Base-by-base conservation (phyloP, 768 basidiomycete genomes). In the Xerocomus spinulosus region DNA sequence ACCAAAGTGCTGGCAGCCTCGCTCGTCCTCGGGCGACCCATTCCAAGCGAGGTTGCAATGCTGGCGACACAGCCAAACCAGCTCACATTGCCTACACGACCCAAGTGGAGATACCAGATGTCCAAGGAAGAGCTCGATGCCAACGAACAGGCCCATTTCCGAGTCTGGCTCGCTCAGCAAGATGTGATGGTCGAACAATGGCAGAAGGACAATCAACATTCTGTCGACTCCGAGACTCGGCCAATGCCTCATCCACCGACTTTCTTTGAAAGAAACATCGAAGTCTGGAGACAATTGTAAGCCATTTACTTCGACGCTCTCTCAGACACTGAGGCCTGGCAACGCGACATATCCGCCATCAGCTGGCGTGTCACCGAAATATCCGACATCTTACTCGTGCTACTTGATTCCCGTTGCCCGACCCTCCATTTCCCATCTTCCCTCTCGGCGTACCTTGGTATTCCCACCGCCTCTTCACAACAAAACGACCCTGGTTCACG, bases 311-410 rank as follows among this genome's bases (percentile, higher is more conserved):
- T 45, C 15, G 28, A 3, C 43, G 30, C 49, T 29, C 26, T 40
- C 42, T 37, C 34, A 20, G 18, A 3, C 23, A 3, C 8, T 9
- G 21, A 24, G 2, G 23, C n/a, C n/a, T n/a, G n/a, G n/a, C n/a
- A 37, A 36, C 18, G 13, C 12, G 36, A 4, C 34, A 35, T 18
- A 37, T 23, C 24, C n/a, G 6, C 28, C 9, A 34, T 52, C 57
- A 91, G 87, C 56, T 97, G 95, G 95, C 81, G 95, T 30, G 94
- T 96, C 18, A 82, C 85, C 6, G 95, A 98, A 68, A 85, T 88
- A 21, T 90, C 90, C 0, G 81, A 92, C 57, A 89, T 97, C 53
- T 73, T 97, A 17, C 80, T 96, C 41, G 76, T 95, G 42, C 79
- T 97, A 35, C 75, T 95, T 28, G 94, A 96, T 66, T 86, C 88